phyloP scores from a whole-genome alignment of 2,329 filamentous ascomycete species.

The Penicillium sp. region DNA sequence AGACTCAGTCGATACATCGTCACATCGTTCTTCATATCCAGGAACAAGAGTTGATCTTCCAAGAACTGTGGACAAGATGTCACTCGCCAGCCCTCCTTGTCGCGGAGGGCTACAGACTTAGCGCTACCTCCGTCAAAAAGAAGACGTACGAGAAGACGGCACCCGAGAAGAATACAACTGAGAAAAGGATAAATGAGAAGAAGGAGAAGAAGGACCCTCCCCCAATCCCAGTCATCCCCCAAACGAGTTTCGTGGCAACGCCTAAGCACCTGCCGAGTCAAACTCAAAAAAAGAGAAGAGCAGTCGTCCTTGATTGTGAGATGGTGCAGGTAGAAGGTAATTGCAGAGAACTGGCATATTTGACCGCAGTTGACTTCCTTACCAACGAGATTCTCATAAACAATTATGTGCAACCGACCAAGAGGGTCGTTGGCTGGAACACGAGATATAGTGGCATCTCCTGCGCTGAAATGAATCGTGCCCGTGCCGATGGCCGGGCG shows the following conservation, averaged over 20 bases:
- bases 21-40: background rate
- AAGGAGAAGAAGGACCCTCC: background rate
- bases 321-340: slow-evolving; percentile 43
- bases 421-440: slow-evolving; percentile 38
- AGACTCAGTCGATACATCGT: background rate
- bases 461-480: background rate
- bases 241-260: background rate
- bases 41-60: background rate
- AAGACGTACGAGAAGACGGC: background rate
- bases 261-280: background rate
- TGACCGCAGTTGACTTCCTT: slow-evolving; percentile 47
- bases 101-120: background rate
- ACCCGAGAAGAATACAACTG: background rate
- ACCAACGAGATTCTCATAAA: slow-evolving; percentile 50
- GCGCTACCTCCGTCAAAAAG: background rate
- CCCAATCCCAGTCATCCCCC: background rate
- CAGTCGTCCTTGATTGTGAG: slow-evolving; percentile 50
- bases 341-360: slow-evolving; percentile 33
- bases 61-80: background rate
- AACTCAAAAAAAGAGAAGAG: slow-evolving; percentile 13
- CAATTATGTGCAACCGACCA: slow-evolving; percentile 40
- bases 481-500: slow-evolving; percentile 25
- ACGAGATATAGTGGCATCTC: slow-evolving; percentile 41
- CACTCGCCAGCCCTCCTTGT: background rate
- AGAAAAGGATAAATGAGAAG: background rate